phyloP scores from a whole-genome alignment of 768 basidiomycete species.

The Leccinum disarticulatum region DNA sequence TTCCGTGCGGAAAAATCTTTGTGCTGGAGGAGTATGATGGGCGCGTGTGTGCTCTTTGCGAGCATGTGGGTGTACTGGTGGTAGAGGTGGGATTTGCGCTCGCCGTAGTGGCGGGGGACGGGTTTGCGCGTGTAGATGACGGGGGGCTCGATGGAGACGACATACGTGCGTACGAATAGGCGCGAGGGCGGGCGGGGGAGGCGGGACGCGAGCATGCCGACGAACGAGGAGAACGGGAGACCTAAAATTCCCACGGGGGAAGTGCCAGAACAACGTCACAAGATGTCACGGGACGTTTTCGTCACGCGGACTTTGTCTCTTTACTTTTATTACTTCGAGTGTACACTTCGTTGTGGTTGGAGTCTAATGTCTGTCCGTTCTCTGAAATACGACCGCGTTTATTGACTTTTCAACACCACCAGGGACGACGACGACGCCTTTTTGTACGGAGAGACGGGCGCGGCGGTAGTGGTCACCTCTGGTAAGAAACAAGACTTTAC shows the following conservation, averaged over 20 bases:
- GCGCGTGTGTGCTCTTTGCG: conserved; percentile 49
- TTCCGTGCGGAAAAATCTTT: conserved; percentile 69
- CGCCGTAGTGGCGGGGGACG: conserved; percentile 66
- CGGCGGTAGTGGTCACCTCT: conserved; percentile 37
- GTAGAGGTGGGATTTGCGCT: conserved; percentile 81
- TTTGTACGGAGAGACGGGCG: conserved; percentile 61
- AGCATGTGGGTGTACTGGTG: conserved; percentile 77
- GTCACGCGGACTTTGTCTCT: conserved; percentile 30
- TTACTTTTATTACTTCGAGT: conserved; percentile 16
- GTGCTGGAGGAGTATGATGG: conserved; percentile 79
- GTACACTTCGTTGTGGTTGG: conserved; percentile 12
- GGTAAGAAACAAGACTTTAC: conserved; percentile 43
- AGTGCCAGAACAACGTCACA: conserved; percentile 18
- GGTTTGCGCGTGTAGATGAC: conserved; percentile 52
- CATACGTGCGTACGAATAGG: conserved; percentile 43
- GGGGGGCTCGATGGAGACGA: conserved; percentile 55
- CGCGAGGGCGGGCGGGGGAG: neutral
- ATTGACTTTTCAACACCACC: conserved; percentile 26
- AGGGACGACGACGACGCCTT: conserved; percentile 85
- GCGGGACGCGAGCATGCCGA: conserved; percentile 15
- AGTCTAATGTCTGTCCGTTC: conserved; percentile 32
- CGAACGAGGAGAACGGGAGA: neutral
- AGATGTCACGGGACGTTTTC: conserved; percentile 17
- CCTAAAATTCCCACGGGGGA: too few relatives aligned
- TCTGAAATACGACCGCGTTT: conserved; percentile 13